Conservation (phyloP, 768 basidiomycete genomes). For the Leccinum longicurvipes region DNA sequence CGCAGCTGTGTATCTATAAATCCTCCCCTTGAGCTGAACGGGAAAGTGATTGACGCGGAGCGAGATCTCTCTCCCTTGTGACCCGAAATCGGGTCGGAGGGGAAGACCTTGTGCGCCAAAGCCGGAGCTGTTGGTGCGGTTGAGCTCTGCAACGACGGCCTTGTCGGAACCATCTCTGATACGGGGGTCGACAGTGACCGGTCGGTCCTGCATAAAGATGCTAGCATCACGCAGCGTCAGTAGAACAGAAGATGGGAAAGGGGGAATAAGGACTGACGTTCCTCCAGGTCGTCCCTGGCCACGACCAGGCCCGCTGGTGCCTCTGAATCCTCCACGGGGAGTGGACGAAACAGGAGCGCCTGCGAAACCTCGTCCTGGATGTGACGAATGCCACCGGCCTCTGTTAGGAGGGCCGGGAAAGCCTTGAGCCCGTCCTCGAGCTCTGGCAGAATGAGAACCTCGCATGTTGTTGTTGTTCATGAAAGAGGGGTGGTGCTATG, state of each 20-base stretch:
- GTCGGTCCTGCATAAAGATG: constrained; percentile 33
- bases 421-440: constrained; percentile 4
- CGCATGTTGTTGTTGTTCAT: too few relatives aligned
- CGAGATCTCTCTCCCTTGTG: constrained; percentile 35
- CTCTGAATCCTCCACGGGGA: constrained; percentile 23
- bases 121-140: neutral
- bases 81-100: constrained; percentile 44
- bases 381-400: constrained; percentile 8
- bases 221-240: neutral
- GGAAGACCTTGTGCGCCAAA: constrained; percentile 30
- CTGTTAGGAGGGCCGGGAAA: neutral
- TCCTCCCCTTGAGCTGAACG: constrained; percentile 34
- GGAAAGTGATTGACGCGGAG: constrained; percentile 52
- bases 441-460: neutral
- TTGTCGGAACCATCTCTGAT: constrained; percentile 38
- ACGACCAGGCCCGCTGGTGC: constrained; percentile 10
- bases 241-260: neutral
- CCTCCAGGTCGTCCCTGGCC: constrained; percentile 15
- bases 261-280: constrained; percentile 13
- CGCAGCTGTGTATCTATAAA: constrained; percentile 40
- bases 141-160: constrained; percentile 25
- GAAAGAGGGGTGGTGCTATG: neutral
- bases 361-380: constrained; percentile 14
- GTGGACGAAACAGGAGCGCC: neutral
- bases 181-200: constrained; percentile 56